Evolutionary conservation across 1,284 basidiomycete genomes (phyloP).

Genomic region (Puccinia horiana): DNA sequence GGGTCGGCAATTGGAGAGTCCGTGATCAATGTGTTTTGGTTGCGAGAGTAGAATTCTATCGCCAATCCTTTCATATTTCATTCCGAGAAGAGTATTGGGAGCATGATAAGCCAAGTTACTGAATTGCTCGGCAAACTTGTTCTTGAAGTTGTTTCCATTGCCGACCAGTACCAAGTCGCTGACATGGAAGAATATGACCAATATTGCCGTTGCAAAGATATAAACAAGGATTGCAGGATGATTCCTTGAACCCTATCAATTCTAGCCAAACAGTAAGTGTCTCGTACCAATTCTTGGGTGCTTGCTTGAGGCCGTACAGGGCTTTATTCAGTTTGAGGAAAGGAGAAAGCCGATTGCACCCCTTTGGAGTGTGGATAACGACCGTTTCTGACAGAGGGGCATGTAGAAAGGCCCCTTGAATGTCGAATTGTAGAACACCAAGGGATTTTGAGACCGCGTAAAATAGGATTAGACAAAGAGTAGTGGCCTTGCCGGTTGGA

Average conservation of each 20-base stretch:
- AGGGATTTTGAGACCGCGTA: neutral
- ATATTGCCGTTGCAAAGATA: neutral
- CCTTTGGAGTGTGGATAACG: neutral
- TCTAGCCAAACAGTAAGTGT: neutral
- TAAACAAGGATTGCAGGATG: neutral
- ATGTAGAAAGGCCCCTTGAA: neutral
- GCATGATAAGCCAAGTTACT: neutral
- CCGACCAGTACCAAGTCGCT: neutral
- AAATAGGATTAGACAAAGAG: neutral
- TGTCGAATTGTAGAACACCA: neutral
- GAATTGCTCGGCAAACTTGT: neutral
- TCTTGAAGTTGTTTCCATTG: neutral
- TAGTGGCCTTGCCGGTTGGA: neutral
- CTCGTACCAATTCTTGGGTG: neutral
- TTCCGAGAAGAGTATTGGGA: neutral
- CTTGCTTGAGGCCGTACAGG: neutral
- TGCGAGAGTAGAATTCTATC: neutral
- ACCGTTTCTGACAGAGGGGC: neutral
- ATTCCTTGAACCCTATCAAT: neutral
- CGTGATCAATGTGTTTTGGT: neutral
- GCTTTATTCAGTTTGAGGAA: neutral
- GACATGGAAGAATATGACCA: neutral
- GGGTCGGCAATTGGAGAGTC: too few relatives aligned
- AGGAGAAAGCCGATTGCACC: neutral
- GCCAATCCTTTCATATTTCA: too few relatives aligned